Evolutionary conservation across 768 basidiomycete species (phyloP).

Genomic region (Suillus lakei): DNA sequence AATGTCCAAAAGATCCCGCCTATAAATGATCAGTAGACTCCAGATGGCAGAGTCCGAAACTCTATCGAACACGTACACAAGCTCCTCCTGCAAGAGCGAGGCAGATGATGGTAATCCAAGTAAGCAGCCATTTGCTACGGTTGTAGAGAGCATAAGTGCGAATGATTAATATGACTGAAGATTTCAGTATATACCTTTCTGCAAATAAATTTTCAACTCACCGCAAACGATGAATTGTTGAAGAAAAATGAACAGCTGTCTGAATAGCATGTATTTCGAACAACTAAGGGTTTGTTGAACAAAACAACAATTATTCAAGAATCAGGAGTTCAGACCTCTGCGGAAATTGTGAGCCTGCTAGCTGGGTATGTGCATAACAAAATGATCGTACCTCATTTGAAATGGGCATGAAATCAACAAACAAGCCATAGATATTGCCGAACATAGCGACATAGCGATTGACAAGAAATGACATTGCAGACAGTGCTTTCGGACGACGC

Average conservation of each 20-base stretch:
- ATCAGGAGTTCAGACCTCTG: conserved; percentile 10
- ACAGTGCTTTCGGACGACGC: conserved; percentile 42
- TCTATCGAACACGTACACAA: conserved; percentile 37
- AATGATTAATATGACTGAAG: conserved; percentile 46
- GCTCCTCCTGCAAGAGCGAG: conserved; percentile 35
- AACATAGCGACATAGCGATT: conserved; percentile 55
- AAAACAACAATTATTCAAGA: neutral
- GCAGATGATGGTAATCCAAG: conserved; percentile 39
- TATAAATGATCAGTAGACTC: neutral
- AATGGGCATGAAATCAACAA: conserved; percentile 31
- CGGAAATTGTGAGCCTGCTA: neutral
- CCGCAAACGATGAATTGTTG: conserved; percentile 53
- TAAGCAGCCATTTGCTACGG: conserved; percentile 42
- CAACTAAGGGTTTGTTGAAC: conserved; percentile 40
- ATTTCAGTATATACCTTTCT: neutral
- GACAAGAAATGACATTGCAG: conserved; percentile 50
- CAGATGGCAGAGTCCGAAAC: conserved; percentile 1
- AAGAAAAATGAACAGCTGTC: conserved; percentile 46
- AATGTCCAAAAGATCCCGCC: neutral
- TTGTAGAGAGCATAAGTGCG: conserved; percentile 59
- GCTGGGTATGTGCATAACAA: neutral
- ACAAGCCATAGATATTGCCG: conserved; percentile 38
- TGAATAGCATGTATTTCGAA: conserved; percentile 39
- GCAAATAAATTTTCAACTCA: conserved; percentile 28
- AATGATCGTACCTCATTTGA: conserved; percentile 7